Percentiles rank a stretch among this genome's conserved stretches.
Conservation (phyloP, 2,329 filamentous ascomycete species). For the Trichoderma pleuroti region DNA sequence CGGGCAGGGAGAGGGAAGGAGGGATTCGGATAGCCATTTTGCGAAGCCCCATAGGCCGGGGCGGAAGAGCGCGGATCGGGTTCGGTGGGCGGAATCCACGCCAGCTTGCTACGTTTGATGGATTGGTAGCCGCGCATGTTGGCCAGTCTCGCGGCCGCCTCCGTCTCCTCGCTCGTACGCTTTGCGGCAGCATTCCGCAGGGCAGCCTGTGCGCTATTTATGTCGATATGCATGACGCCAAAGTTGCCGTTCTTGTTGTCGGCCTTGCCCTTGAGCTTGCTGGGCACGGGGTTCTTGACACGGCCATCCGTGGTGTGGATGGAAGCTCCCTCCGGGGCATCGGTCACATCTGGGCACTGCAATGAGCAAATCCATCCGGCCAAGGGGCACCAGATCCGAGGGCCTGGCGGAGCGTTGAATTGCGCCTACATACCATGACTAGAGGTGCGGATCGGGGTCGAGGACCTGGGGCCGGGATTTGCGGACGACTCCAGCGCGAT, state of each 20-base stretch:
- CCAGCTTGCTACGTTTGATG: constrained; percentile 42
- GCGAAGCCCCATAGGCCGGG: constrained; percentile 11
- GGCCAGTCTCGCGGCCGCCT: constrained; percentile 54
- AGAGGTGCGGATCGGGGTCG: constrained; percentile 12
- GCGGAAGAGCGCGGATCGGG: constrained; percentile 5
- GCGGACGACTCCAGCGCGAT: constrained; percentile 11
- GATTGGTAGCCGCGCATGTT: constrained; percentile 53
- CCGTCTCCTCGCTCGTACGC: constrained; percentile 59
- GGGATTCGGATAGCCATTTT: constrained; percentile 9
- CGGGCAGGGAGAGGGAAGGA: constrained; percentile 13
- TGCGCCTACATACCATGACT: constrained; percentile 19
- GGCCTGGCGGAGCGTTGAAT: neutral
- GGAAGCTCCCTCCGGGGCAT: constrained; percentile 13
- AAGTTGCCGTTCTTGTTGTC: constrained; percentile 58
- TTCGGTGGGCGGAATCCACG: constrained; percentile 26
- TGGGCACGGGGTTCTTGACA: constrained; percentile 55
- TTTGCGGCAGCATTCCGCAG: constrained; percentile 54
- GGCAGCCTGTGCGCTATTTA: constrained; percentile 44
- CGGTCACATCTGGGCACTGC: constrained; percentile 8
- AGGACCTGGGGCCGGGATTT: neutral
- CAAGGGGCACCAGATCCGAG: neutral
- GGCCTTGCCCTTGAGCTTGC: constrained; percentile 58
- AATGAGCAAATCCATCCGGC: constrained; percentile 2
- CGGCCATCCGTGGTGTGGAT: constrained; percentile 30
- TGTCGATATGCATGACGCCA: constrained; percentile 59